Evolutionary conservation across 1,139 yeast genomes (phyloP).

Genomic region (Pneumocystis murina): DNA sequence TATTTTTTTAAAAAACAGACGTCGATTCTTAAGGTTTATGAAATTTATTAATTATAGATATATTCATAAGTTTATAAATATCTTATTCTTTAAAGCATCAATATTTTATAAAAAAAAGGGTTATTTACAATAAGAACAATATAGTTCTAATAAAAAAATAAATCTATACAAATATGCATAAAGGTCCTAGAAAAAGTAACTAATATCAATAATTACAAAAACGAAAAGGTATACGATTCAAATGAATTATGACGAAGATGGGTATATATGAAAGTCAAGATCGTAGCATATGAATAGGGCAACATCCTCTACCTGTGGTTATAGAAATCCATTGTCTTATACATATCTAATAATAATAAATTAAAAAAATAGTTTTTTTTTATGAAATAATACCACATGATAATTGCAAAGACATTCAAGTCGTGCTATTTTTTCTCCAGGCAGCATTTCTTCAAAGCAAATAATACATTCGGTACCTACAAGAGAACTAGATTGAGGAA

Average conservation of each 20-base stretch:
- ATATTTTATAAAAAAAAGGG: too few relatives aligned
- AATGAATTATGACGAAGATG: not conserved
- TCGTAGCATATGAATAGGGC: constrained; percentile 6
- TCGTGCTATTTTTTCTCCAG: constrained; percentile 82
- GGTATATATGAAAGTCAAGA: not conserved
- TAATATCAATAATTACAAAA: not conserved
- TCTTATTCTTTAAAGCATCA: too few relatives aligned
- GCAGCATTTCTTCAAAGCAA: constrained; percentile 72
- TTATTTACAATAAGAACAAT: too few relatives aligned
- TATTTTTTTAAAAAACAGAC: too few relatives aligned
- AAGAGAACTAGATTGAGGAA: constrained; percentile 7
- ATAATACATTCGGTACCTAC: constrained; percentile 70
- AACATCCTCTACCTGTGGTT: constrained; percentile 3
- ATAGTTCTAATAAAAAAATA: too few relatives aligned
- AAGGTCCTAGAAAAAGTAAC: too few relatives aligned
- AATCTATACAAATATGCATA: too few relatives aligned
- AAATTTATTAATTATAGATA: too few relatives aligned
- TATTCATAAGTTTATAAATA: too few relatives aligned
- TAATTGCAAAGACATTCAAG: constrained; percentile 88
- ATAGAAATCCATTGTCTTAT: constrained; percentile 4
- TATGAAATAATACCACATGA: constrained; percentile 33
- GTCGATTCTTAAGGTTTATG: too few relatives aligned
- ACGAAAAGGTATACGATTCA: not conserved
- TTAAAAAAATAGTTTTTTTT: not conserved
- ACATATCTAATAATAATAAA: not conserved